Evolutionary conservation across 495 filamentous ascomycete species (phyloP), one percentile per base, ranked within the genome.

Genomic region (Penicillium parvum): DNA sequence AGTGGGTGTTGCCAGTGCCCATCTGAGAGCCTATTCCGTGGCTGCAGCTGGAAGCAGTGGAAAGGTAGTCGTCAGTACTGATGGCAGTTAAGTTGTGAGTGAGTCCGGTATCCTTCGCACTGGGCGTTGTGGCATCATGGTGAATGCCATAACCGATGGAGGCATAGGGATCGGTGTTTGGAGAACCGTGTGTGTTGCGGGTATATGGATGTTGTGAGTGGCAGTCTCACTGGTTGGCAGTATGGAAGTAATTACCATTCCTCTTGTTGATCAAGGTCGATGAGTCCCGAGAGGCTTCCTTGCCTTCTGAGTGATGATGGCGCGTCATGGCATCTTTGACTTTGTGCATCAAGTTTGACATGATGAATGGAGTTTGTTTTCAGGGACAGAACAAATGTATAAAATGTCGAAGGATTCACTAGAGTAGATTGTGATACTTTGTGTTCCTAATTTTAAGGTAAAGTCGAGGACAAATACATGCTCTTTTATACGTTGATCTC

Each of bases 321-420:
- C 65, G 50, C 40, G 74, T 67, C 43, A 89, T 48, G 55, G 75
- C 81, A 25, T 87, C 78, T 68, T 87, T 88, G 64, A 86, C 73
- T 55, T 88, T 89, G 72, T 88, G 75, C 52, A 86, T 60, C 47
- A 88, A 62, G 45, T 69, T 61, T 17, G 81, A 84, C 83, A 87
- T 87, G 54, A 52, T 81, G 69, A 50, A 26, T 23, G 19, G 17
- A 11, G 8, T 25, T 26, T 44, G 8, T 29, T 12, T 35, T 11
- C n/a, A 36, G 29, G 33, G 35, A 16, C 11, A 38, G 16, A 42
- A 8, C 22, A 15, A 12, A 28, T 25, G 23, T 50, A 11, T n/a
- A 19, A 33, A 33, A 20, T 1, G 18, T 16, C 16, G 20, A 16
- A 35, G 17, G 7, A 21, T 11, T 15, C 16, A 6, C 16, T 38